Evolutionary conservation across 805 yeast species (phyloP), one percentile per base, ranked within the genome.

Genomic region (Jamesozyma piceae): DNA sequence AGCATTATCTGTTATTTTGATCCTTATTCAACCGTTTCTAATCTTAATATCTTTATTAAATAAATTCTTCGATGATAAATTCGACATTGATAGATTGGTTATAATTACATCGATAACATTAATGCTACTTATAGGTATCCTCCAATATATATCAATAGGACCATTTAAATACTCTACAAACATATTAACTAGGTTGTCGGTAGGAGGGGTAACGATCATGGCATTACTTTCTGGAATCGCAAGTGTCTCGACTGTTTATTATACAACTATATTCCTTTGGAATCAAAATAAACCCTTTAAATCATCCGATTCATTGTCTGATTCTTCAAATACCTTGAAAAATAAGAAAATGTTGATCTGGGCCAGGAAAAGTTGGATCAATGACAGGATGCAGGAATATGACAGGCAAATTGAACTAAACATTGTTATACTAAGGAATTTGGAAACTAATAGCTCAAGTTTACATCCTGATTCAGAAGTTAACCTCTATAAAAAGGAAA

Each of bases 171-270:
- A 52, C 42, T 47, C 63, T 1, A 39, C 46, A 3, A 59, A 54
- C 46, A 47, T 60, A 38, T 44, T 62, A 27, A 62, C 66, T 5
- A 60, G 57, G 42, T 27, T 60, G 14, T 60, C 66, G 5, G 50
- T 62, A 3, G 51, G 53, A 3, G 66, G 66, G 17, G 60, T 59
- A 1, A 57, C 62, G 2, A 27, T 60, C 10, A 54, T 62, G 62
- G 63, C 64, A 5, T 43, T 49, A 15, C 41, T 62, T 27, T 60
- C 66, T 2, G 64, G 63, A 3, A 46, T 62, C 22, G 66, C 65
- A 4, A 55, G 63, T 31, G 55, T 55, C 1, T 60, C 66, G 2
- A 58, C 63, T 1, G 45, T 57, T 3, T 59, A 57, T 38, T 60
- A 58, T 34, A 54, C 57, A 1, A 46, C 48, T 22, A 32, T 49